phyloP scores from a whole-genome alignment of 495 filamentous ascomycete species.

The Astrothelium subdiscretum region DNA sequence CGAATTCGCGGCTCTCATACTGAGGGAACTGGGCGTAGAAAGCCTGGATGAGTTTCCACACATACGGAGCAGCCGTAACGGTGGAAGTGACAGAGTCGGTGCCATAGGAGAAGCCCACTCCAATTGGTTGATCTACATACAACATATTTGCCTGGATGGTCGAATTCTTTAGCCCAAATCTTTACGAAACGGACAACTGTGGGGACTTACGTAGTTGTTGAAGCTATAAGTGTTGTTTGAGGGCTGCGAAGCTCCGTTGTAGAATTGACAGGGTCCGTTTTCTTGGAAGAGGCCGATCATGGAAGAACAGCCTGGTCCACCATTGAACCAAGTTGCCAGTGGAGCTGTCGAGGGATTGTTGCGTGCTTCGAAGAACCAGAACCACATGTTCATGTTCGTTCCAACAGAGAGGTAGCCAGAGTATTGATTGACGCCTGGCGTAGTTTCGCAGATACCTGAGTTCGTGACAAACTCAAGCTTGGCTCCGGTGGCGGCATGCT shows the following conservation, averaged over 20 bases:
- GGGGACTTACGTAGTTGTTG: neutral
- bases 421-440: slow-evolving; percentile 4
- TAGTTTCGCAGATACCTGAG: slow-evolving; percentile 6
- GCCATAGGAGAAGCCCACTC: slow-evolving; percentile 35
- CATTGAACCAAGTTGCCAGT: slow-evolving; percentile 51
- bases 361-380: slow-evolving; percentile 38
- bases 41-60: slow-evolving; percentile 61
- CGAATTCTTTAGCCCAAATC: neutral
- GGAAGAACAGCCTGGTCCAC: slow-evolving; percentile 40
- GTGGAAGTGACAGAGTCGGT: slow-evolving; percentile 49
- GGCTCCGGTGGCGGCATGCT: slow-evolving; percentile 2
- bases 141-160: slow-evolving; percentile 21
- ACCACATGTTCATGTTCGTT: slow-evolving; percentile 10
- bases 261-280: slow-evolving; percentile 21
- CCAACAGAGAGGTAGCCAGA: slow-evolving; percentile 6
- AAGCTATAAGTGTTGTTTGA: slow-evolving; percentile 1
- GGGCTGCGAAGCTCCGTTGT: neutral
- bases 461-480: slow-evolving; percentile 17
- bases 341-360: slow-evolving; percentile 30
- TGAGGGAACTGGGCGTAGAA: slow-evolving; percentile 55
- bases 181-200: neutral
- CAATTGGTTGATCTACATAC: slow-evolving; percentile 32
- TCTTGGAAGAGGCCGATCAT: slow-evolving; percentile 34
- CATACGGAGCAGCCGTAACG: slow-evolving; percentile 46
- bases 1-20: slow-evolving; percentile 34